Evolutionary conservation across 768 basidiomycete genomes (phyloP).

Genomic region (Boletus subparvulus): DNA sequence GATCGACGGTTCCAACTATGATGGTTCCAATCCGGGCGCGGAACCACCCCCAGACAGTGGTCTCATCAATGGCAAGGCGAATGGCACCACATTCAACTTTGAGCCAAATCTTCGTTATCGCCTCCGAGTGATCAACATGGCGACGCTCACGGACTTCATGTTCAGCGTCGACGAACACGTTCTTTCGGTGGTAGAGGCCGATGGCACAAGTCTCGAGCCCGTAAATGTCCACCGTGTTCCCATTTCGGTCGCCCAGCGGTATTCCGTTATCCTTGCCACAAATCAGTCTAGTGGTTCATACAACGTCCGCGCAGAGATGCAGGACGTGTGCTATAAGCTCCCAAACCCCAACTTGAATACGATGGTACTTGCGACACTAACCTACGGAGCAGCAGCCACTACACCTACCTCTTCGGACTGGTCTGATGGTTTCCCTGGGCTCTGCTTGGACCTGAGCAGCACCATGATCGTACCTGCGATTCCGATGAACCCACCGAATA

Average conservation of each 20-base stretch:
- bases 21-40: constrained; percentile 31
- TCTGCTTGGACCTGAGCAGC: constrained; percentile 28
- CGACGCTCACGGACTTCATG: constrained; percentile 44
- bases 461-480: constrained; percentile 31
- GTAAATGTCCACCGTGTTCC: constrained; percentile 39
- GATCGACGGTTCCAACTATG: constrained; percentile 29
- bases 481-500: constrained; percentile 29
- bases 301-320: constrained; percentile 39
- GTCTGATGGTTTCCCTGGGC: constrained; percentile 24
- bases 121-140: constrained; percentile 48
- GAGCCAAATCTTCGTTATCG: constrained; percentile 41
- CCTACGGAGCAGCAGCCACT: constrained; percentile 27
- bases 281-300: constrained; percentile 39
- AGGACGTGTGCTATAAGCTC: constrained; percentile 32
- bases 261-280: constrained; percentile 46
- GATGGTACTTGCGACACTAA: constrained; percentile 30
- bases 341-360: constrained; percentile 27
- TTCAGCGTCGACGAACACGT: constrained; percentile 48
- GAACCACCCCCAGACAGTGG: constrained; percentile 41
- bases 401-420: constrained; percentile 28
- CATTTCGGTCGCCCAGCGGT: constrained; percentile 49
- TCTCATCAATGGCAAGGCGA: constrained; percentile 35
- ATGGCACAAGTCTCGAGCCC: constrained; percentile 44
- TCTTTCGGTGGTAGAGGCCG: constrained; percentile 48
- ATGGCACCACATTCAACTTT: constrained; percentile 29